Conservation (phyloP, 1,139 yeast genomes). For the Fermentozyma sake region DNA sequence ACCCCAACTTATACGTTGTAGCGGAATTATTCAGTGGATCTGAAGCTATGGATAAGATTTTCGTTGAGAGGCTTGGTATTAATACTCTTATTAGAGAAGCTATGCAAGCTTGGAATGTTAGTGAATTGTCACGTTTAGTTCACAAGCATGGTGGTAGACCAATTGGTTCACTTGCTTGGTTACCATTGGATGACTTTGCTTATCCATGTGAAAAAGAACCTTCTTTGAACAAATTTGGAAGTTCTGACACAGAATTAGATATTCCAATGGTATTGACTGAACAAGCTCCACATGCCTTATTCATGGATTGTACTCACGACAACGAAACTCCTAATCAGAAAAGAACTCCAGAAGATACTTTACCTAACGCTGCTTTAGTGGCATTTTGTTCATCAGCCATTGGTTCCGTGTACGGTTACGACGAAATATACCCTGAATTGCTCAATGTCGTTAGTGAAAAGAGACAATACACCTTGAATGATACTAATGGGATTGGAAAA, state of each 20-base stretch:
- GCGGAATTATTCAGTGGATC: slow-evolving; percentile 95
- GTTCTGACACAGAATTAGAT: slow-evolving; percentile 51
- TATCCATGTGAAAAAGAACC: slow-evolving; percentile 54
- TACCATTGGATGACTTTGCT: slow-evolving; percentile 68
- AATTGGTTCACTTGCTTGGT: slow-evolving; percentile 81
- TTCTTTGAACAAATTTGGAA: slow-evolving; percentile 21
- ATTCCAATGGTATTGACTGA: slow-evolving; percentile 61
- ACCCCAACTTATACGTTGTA: slow-evolving; percentile 85
- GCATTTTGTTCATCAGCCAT: slow-evolving; percentile 91
- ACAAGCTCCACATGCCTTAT: slow-evolving; percentile 82
- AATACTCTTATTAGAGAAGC: slow-evolving; percentile 91
- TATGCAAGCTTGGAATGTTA: slow-evolving; percentile 92
- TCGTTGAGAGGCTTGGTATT: slow-evolving; percentile 86
- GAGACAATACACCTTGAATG: slow-evolving; percentile 55
- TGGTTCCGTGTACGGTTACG: slow-evolving; percentile 93
- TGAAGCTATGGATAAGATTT: slow-evolving; percentile 82
- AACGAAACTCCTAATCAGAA: slow-evolving; percentile 86
- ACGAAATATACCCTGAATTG: slow-evolving; percentile 81
- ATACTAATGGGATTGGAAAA: slow-evolving; percentile 68
- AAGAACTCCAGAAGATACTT: slow-evolving; percentile 89
- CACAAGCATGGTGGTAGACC: slow-evolving; percentile 95
- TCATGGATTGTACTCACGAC: slow-evolving; percentile 98
- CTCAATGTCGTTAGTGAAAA: slow-evolving; percentile 79
- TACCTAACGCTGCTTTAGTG: slow-evolving; percentile 92
- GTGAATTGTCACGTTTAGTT: slow-evolving; percentile 79